phyloP scores from a whole-genome alignment of 768 basidiomycete genomes.

The Hysterangium stoloniferum region DNA sequence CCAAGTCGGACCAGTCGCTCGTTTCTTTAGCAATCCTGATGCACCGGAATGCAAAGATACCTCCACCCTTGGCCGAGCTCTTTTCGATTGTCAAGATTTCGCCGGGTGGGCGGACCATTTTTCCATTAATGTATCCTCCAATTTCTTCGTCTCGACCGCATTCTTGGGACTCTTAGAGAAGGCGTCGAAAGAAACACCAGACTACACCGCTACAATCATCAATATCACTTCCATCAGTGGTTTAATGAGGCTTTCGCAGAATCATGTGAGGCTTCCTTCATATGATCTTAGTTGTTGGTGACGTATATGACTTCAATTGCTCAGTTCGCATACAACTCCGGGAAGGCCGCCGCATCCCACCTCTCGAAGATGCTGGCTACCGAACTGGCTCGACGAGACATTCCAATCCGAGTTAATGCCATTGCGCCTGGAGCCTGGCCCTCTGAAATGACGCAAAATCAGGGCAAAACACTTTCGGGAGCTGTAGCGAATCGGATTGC shows the following conservation, averaged over 20 bases:
- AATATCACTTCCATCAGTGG: conserved; percentile 79
- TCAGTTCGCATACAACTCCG: conserved; percentile 76
- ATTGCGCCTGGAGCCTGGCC: conserved; percentile 71
- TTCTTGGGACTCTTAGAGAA: conserved; percentile 71
- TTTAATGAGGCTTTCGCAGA: conserved; percentile 58
- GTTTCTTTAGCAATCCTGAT: conserved; percentile 42
- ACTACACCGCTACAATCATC: conserved; percentile 58
- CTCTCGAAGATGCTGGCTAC: conserved; percentile 72
- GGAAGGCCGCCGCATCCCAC: conserved; percentile 71
- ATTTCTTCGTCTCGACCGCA: conserved; percentile 69
- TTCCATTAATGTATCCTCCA: conserved; percentile 63
- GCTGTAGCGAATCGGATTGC: conserved; percentile 45
- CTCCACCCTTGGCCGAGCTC: conserved; percentile 55
- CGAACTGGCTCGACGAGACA: conserved; percentile 60
- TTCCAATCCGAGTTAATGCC: conserved; percentile 62
- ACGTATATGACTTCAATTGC: too few species aligned
- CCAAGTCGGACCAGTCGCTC: conserved; percentile 55
- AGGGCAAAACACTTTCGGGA: conserved; percentile 23
- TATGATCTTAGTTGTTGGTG: not conserved
- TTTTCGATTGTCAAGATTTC: conserved; percentile 62
- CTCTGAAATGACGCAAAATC: conserved; percentile 66
- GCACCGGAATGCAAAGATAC: conserved; percentile 45
- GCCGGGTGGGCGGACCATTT: conserved; percentile 58
- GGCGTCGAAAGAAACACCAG: conserved; percentile 49
- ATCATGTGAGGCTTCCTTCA: conserved; percentile 48